Percentiles rank a stretch among this genome's conserved stretches.
Conservation (phyloP, 1,284 basidiomycete species). For the Mycena sp. region DNA sequence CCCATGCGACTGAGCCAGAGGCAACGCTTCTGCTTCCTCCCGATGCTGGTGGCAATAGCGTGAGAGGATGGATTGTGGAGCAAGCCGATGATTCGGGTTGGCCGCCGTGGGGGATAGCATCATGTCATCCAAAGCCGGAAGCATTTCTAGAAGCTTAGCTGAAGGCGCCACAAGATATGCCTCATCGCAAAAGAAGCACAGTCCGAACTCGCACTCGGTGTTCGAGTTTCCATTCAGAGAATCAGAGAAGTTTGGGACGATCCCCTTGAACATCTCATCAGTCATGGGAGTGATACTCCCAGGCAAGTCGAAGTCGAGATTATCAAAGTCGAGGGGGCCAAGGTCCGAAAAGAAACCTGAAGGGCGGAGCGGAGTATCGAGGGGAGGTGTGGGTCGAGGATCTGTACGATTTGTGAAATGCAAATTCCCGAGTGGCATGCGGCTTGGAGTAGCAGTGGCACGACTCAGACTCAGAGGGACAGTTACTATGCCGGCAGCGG, state of each 20-base stretch:
- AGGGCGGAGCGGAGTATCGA: slow-evolving; percentile 1
- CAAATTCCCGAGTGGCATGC: too few relatives aligned
- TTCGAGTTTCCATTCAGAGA: too few relatives aligned
- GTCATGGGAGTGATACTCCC: too few relatives aligned
- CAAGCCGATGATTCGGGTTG: background rate
- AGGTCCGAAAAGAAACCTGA: background rate
- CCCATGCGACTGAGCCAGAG: background rate
- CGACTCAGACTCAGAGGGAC: too few relatives aligned
- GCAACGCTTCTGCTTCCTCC: background rate
- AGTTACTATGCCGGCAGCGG: too few relatives aligned
- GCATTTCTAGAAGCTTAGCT: background rate
- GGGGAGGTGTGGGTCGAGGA: background rate
- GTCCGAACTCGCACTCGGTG: too few relatives aligned
- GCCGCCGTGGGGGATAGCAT: background rate
- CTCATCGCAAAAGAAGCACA: background rate
- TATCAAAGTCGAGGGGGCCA: background rate
- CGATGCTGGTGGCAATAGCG: background rate
- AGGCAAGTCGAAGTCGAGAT: background rate
- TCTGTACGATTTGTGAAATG: background rate
- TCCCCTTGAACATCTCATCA: background rate
- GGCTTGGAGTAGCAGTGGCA: too few relatives aligned
- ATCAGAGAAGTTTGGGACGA: background rate
- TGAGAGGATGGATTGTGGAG: background rate
- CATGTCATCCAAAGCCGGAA: too few relatives aligned
- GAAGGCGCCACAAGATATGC: background rate